These are phyloP conservation scores for Drechslerella stenobrocha DNA, from an alignment of 2,329 filamentous ascomycete species.

Conservation along the genomic window DNA sequence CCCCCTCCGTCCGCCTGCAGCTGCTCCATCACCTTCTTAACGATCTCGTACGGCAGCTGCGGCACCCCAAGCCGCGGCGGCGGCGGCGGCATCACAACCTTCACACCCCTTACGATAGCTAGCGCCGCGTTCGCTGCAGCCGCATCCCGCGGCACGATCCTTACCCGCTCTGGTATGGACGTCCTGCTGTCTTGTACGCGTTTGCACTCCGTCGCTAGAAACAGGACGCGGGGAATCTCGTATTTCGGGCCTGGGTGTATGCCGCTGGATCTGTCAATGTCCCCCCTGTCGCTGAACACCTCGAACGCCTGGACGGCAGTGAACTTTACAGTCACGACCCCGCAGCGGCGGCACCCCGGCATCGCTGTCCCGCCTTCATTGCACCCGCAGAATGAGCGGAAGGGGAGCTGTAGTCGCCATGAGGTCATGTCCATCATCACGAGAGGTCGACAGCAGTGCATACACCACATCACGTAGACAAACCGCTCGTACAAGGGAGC, in stretches of 20 bases:
- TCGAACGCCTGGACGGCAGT: slow-evolving; percentile 37
- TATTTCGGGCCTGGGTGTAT: too few species aligned
- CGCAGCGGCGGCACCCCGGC: slow-evolving; percentile 29
- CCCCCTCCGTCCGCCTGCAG: slow-evolving; percentile 18
- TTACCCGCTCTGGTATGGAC: slow-evolving; percentile 13
- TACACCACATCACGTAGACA: slow-evolving; percentile 21
- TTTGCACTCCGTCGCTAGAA: slow-evolving; percentile 31
- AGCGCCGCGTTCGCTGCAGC: background rate
- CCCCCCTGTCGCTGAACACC: slow-evolving; percentile 10
- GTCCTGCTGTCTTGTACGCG: background rate
- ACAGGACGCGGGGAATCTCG: too few species aligned
- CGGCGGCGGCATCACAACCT: background rate
- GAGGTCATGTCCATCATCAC: slow-evolving; percentile 7
- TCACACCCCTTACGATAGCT: slow-evolving; percentile 7
- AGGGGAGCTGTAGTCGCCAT: slow-evolving; percentile 16
- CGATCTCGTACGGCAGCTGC: slow-evolving; percentile 21
- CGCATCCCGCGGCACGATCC: slow-evolving; percentile 8
- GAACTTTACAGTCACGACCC: slow-evolving; percentile 21
- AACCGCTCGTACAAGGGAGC: slow-evolving; percentile 27
- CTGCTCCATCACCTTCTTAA: slow-evolving; percentile 15
- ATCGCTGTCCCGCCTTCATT: background rate
- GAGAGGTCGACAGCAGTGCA: slow-evolving; percentile 26
- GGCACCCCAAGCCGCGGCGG: slow-evolving; percentile 9
- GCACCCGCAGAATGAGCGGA: slow-evolving; percentile 20
- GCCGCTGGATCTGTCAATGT: too few species aligned